phyloP scores from a whole-genome alignment of 352 stramenopile species.

The Phytophthora foliorum region DNA sequence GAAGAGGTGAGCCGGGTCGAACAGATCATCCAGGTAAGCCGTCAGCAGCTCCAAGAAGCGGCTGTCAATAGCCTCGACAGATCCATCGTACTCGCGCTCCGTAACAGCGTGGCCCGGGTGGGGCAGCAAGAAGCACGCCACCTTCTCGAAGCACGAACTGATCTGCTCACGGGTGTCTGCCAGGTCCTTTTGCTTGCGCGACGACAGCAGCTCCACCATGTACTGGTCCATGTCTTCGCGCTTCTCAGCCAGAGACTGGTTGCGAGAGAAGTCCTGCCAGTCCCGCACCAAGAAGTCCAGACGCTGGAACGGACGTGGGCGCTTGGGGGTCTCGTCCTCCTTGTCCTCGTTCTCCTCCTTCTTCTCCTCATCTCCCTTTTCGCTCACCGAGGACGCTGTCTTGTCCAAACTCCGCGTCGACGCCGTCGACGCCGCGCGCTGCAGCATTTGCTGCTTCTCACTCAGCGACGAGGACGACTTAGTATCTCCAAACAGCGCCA shows the following conservation, averaged over 20 bases:
- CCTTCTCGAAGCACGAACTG: conserved; percentile 95
- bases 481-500: conserved; percentile 80
- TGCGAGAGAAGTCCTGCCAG: conserved; percentile 98
- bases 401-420: conserved; percentile 49
- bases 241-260: conserved; percentile 89
- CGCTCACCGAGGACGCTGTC: conserved; percentile 43
- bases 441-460: conserved; percentile 34
- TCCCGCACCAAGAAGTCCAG: conserved; percentile 99
- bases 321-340: conserved; percentile 25
- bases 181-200: conserved; percentile 94
- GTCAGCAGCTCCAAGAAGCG: conserved; percentile 96
- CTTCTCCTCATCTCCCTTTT: conserved; percentile 35
- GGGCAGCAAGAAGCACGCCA: conserved; percentile 96
- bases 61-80: conserved; percentile 94
- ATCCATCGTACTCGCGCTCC: conserved; percentile 97
- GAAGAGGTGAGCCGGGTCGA: conserved; percentile 86
- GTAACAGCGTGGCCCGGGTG: conserved; percentile 97
- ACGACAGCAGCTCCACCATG: conserved; percentile 93
- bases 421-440: conserved; percentile 29
- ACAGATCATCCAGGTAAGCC: conserved; percentile 96
- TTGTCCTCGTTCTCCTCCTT: conserved; percentile 45
- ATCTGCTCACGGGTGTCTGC: conserved; percentile 97
- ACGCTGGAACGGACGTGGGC: conserved; percentile 95
- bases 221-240: conserved; percentile 96
- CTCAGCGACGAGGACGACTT: conserved; percentile 36